Evolutionary conservation across 495 filamentous ascomycete genomes (phyloP), one percentile per base, ranked within the genome.

Genomic region (Daldinia decipiens): DNA sequence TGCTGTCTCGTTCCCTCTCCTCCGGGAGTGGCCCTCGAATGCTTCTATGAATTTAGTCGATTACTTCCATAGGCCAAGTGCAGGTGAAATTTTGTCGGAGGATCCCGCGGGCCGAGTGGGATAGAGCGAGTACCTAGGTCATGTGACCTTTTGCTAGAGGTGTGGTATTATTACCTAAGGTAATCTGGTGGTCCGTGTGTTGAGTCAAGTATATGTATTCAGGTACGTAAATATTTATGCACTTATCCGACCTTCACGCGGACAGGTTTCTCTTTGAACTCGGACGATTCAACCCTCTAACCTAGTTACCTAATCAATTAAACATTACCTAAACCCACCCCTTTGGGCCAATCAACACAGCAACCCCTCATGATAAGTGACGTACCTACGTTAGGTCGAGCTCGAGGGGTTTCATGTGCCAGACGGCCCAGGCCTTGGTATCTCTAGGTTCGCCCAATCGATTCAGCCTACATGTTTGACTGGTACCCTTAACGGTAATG

Each of bases 401-500:
- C 59, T 67, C 34, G 45, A 65, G 39, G 70, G 39, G 70, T 72
- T 72, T 72, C 70, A 72, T 64, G 65, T 72, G 65, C 55, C 60
- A 55, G 55, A 52, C 27, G n/a, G 13, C 26, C 51, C n/a, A 31
- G 51, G 27, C 51, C 29, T 45, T 40, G 31, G 40, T 62, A 32
- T 65, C 29, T 29, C 57, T 57, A 55, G 43, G 62, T 64, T 64
- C 36, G 21, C 34, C 62, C 62, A 66, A 65, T 65, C 32, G 51
- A 66, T 71, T 66, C 68, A 71, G 68, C 68, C 68, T 71, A 39
- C 62, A 58, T 36, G 27, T 24, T 32, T 38, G 53, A 36, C 21
- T 34, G 53, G 53, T 57, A 19, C 53, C 31, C 53, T 57, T 19
- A 57, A 19, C n/a, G 36, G 21, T 39, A 24, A 36, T 36, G 12